These are phyloP conservation scores for Ascochyta lentis DNA, from an alignment of 2,329 filamentous ascomycete species.

Conservation along the genomic window DNA sequence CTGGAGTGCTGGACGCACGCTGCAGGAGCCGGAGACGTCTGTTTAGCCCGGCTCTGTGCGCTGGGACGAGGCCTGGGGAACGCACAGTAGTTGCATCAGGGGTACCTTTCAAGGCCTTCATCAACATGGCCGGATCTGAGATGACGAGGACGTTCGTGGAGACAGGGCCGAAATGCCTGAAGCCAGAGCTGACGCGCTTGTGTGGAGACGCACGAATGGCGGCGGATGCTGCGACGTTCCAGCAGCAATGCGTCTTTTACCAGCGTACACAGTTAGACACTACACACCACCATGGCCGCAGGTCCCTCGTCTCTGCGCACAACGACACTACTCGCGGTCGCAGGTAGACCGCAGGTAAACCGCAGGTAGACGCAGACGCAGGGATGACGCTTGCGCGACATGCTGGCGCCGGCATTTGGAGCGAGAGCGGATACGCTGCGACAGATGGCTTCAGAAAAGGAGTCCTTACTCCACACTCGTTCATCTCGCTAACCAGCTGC, in stretches of 20 bases:
- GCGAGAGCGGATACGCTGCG: slow-evolving; percentile 31
- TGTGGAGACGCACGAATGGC: slow-evolving; percentile 19
- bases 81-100: slow-evolving; percentile 29
- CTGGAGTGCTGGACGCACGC: slow-evolving; percentile 11
- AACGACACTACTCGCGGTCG: slow-evolving; percentile 4
- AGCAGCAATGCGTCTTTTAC: slow-evolving; percentile 3
- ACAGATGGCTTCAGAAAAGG: slow-evolving; percentile 17
- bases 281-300: neutral
- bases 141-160: slow-evolving; percentile 34
- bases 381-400: slow-evolving; percentile 30
- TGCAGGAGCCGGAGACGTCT: slow-evolving; percentile 32
- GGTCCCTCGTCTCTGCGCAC: slow-evolving; percentile 6
- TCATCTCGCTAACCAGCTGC: slow-evolving; percentile 47
- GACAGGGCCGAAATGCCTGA: slow-evolving; percentile 34
- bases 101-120: slow-evolving; percentile 10
- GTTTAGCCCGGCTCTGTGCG: slow-evolving; percentile 40
- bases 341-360: neutral
- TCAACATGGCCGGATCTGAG: slow-evolving; percentile 28
- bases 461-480: slow-evolving; percentile 47
- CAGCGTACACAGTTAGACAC: neutral
- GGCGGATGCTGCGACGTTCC: slow-evolving; percentile 10
- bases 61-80: slow-evolving; percentile 39
- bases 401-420: slow-evolving; percentile 38
- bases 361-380: slow-evolving; percentile 9
- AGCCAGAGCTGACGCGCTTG: slow-evolving; percentile 28